Conservation (phyloP, 2,329 filamentous ascomycete species). For the Biscogniauxia marginata region DNA sequence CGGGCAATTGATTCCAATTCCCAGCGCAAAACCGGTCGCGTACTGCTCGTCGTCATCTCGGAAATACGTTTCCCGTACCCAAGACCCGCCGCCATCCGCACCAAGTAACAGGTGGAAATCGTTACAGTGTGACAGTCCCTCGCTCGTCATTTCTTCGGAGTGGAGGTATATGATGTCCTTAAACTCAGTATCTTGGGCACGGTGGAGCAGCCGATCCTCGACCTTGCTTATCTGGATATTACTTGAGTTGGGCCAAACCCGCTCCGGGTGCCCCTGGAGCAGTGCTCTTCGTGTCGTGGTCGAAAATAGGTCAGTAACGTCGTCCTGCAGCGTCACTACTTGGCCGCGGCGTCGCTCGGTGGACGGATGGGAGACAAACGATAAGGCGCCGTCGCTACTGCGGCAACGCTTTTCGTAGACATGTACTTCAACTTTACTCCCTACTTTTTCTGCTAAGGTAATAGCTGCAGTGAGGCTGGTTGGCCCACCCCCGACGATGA, state of each 20-base stretch:
- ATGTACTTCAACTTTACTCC: constrained; percentile 33
- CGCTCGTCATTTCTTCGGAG: constrained; percentile 30
- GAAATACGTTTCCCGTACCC: constrained; percentile 35
- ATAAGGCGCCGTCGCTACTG: constrained; percentile 12
- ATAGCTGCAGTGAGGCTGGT: constrained; percentile 35
- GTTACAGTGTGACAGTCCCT: constrained; percentile 30
- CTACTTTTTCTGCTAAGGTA: constrained; percentile 34
- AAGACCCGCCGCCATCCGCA: constrained; percentile 36
- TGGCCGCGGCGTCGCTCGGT: constrained; percentile 34
- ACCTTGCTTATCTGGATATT: constrained; percentile 40
- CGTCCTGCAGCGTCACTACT: constrained; percentile 37
- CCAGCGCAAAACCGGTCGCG: constrained; percentile 35
- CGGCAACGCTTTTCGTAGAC: constrained; percentile 37
- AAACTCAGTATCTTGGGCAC: constrained; percentile 22
- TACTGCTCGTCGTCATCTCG: constrained; percentile 36
- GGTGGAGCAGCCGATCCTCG: constrained; percentile 36
- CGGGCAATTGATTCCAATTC: constrained; percentile 34
- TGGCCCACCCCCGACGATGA: constrained; percentile 34
- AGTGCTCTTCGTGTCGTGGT: constrained; percentile 29
- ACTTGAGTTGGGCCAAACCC: constrained; percentile 37
- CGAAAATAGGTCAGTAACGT: constrained; percentile 32
- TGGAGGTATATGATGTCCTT: constrained; percentile 33
- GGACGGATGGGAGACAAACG: constrained; percentile 30
- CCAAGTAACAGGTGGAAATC: constrained; percentile 38
- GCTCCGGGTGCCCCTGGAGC: constrained; percentile 33